Evolutionary conservation across 257 asterid species (phyloP).

Genomic region (Buddleja alternifolia): DNA sequence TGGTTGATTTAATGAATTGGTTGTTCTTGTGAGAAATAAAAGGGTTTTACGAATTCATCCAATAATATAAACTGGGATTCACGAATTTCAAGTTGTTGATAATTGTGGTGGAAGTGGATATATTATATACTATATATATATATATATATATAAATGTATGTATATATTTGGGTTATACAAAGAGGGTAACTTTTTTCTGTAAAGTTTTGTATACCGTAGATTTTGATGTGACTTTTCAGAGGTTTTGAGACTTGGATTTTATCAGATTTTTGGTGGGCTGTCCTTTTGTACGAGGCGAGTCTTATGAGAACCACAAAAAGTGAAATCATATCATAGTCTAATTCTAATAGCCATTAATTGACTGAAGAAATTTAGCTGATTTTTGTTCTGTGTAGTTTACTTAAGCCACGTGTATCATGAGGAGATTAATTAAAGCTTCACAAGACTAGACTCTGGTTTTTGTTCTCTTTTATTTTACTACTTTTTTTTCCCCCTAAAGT

Average conservation of each 20-base stretch:
- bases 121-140: background rate
- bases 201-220: slow-evolving; percentile 4
- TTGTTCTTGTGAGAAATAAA: background rate
- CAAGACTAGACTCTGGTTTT: too few species aligned
- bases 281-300: slow-evolving; percentile 2
- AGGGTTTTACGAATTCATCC: too few species aligned
- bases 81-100: background rate
- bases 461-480: too few species aligned
- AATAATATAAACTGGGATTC: too few species aligned
- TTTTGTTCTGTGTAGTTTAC: background rate
- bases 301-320: background rate
- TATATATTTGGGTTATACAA: too few species aligned
- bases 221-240: slow-evolving; percentile 10
- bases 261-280: background rate
- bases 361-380: background rate
- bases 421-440: too few species aligned
- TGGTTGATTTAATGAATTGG: background rate
- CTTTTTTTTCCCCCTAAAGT: too few species aligned
- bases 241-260: slow-evolving; percentile 8
- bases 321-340: background rate
- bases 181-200: background rate
- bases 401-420: slow-evolving; percentile 13
- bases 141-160: too few species aligned
- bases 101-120: background rate
- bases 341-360: slow-evolving; percentile 13